Evolutionary conservation across 2,329 filamentous ascomycete genomes (phyloP), one percentile per base, ranked within the genome.

Genomic region (Ilyonectria sp.): DNA sequence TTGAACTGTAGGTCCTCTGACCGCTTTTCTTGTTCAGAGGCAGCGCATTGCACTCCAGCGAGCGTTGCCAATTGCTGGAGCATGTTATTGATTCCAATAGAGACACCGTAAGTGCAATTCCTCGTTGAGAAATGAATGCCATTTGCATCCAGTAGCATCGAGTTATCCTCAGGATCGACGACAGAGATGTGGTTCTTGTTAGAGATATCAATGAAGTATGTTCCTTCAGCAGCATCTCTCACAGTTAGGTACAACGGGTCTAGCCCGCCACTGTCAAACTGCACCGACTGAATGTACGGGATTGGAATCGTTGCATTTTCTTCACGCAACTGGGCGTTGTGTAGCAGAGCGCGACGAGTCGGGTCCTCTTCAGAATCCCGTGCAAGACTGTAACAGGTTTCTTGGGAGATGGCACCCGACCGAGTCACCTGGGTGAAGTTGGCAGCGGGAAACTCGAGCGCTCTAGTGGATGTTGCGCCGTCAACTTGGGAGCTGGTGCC

Each of bases 211-310:
- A 83, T 63, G 50, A 75, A 75, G 57, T 78, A 69, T 0, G 74
- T 73, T 0, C 73, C 75, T 2, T 76, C 72, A 7, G 68, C 60
- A 3, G 71, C 70, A 55, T 82, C 78, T 0, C 77, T 67, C 4
- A 82, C 63, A 0, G 79, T 79, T 13, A 82, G 56, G 49, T 77
- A 82, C 2, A 81, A 55, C 0, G 81, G 79, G 4, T 76, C 69
- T 2, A 81, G 61, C 1, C 77, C 78, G 17, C 77, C 73, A 3
- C 69, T 71, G 23, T 79, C 75, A 53, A 82, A 79, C 47, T 77
- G 75, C 23, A 83, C 74, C 0, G 81, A 78, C 55, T 82, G 79
- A 4, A 83, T 77, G 52, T 80, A 82, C 0, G 81, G 80, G 23
- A 76, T 74, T 1, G 80, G 79, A 6, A 82, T 77, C 0, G 77